Evolutionary conservation across 225 moss, liverwort and hornwort species (phyloP), one percentile per base, ranked within the genome.

Genomic region (Takakia lepidozioides): DNA sequence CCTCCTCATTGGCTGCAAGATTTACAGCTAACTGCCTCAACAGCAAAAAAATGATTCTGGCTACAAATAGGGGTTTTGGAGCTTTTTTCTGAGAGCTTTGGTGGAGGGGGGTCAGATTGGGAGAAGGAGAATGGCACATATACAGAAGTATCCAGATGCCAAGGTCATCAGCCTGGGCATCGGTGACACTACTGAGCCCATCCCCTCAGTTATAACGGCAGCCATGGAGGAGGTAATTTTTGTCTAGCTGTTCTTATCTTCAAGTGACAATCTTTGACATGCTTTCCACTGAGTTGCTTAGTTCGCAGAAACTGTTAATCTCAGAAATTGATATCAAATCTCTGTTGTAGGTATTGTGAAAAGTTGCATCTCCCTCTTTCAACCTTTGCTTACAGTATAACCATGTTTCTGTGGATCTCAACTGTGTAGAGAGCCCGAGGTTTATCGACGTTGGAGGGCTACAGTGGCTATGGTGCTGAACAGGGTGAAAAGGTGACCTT

Each of bases 141-240:
- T 69, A 27, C 73, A 78, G 58, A 75, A 70, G 53, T 68, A 91
- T 14, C 95, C 95, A 7, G 85, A 91, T 68, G 85, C 91, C 2
- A 87, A 91, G 46, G 75, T 98, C 36, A 98, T 98, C 50, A 98
- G 95, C 56, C 63, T 98, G 52, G 95, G 95, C 27, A 91, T 91
- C 44, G 91, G 91, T 63, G 98, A 98, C 57, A 98, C 91, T 24
- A 98, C 98, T 11, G 98, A 98, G 63, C 98, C 98, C 21, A 83
- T 98, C 29, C 98, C 91, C 25, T 32, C 55, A 59, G 71, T 98
- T 37, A 91, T 91, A 7, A 63, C 91, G 54, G 44, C 54, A 19
- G 98, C 91, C 16, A 98, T 98, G 91, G 75, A 74, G 64, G 64
- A 77, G 68, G 95, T 95, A 62, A 46, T 28, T 19, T 48, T 37